Evolutionary conservation across 371 early-diverging fungal species (phyloP).

Genomic region (Dichotomocladium elegans): DNA sequence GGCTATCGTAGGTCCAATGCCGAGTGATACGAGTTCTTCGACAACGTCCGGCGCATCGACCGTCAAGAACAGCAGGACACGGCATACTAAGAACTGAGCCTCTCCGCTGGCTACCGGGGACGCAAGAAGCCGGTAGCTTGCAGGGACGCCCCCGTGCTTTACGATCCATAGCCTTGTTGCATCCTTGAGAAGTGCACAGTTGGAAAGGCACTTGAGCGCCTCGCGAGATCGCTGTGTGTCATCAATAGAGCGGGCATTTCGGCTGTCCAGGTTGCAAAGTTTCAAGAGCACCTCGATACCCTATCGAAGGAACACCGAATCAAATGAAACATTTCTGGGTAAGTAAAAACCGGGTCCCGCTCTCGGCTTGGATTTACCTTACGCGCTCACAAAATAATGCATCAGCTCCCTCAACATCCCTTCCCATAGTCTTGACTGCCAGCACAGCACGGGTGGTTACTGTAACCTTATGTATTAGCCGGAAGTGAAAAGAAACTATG

Average conservation of each 20-base stretch:
- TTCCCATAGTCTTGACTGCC: conserved; percentile 1
- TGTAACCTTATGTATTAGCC: neutral
- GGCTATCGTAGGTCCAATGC: conserved; percentile 34
- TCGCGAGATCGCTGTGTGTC: conserved; percentile 34
- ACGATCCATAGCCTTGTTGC: conserved; percentile 41
- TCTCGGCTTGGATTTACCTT: neutral
- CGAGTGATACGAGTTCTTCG: conserved; percentile 30
- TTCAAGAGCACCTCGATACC: conserved; percentile 20
- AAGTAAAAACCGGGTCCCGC: neutral
- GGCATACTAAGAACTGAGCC: conserved; percentile 52
- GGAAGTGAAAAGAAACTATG: neutral
- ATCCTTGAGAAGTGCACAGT: conserved; percentile 47
- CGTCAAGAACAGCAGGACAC: conserved; percentile 58
- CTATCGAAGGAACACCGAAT: conserved; percentile 10
- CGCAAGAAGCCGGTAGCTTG: conserved; percentile 31
- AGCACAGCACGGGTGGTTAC: conserved; percentile 7
- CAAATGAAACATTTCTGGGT: neutral
- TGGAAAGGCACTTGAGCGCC: conserved; percentile 58
- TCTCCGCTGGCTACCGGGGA: conserved; percentile 36
- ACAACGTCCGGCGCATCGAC: conserved; percentile 43
- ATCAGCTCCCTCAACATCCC: conserved; percentile 4
- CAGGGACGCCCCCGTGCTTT: conserved; percentile 29
- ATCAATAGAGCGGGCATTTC: conserved; percentile 13
- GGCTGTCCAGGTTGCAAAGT: conserved; percentile 14
- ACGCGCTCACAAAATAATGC: neutral